phyloP scores from a whole-genome alignment of 176 grass and related monocot species.

The Phyllostachys edulis region DNA sequence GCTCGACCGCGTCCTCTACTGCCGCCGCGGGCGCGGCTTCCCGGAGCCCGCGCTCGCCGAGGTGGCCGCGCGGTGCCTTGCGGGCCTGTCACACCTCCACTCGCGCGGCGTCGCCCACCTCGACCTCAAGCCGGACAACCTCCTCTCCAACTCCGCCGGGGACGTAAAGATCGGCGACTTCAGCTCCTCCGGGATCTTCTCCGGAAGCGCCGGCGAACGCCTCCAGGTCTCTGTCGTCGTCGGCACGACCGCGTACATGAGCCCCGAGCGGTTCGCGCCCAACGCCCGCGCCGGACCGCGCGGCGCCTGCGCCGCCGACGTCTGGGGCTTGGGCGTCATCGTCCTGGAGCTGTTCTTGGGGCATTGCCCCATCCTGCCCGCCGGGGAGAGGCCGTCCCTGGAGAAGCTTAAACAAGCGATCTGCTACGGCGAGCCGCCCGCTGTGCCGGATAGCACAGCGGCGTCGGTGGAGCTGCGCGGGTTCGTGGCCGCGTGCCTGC shows the following conservation, averaged over 20 bases:
- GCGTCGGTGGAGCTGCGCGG: conserved; percentile 12
- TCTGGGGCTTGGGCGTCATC: conserved; percentile 41
- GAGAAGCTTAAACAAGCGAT: conserved; percentile 16
- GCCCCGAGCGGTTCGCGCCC: conserved; percentile 46
- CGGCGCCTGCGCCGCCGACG: conserved; percentile 39
- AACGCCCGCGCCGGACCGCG: not conserved
- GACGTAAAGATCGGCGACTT: conserved; percentile 39
- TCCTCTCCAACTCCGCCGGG: conserved; percentile 29
- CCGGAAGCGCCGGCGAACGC: not conserved
- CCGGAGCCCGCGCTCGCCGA: conserved; percentile 42
- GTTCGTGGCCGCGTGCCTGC: conserved; percentile 36
- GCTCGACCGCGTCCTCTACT: not conserved
- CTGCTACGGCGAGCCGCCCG: not conserved
- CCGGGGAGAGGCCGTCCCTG: not conserved
- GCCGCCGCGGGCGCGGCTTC: not conserved
- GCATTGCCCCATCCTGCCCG: not conserved
- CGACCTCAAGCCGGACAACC: conserved; percentile 43
- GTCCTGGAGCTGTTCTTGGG: conserved; percentile 34
- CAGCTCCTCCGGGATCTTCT: not conserved
- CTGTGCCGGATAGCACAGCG: not conserved
- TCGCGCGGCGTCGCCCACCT: conserved; percentile 31
- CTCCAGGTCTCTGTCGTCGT: not conserved
- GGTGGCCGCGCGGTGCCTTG: conserved; percentile 24
- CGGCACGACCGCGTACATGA: conserved; percentile 14
- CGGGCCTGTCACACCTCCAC: conserved; percentile 37